Percentiles rank a stretch among this genome's conserved stretches.
Evolutionary conservation across 1,284 basidiomycete genomes (phyloP).

Genomic region (Ganoderma boninense): DNA sequence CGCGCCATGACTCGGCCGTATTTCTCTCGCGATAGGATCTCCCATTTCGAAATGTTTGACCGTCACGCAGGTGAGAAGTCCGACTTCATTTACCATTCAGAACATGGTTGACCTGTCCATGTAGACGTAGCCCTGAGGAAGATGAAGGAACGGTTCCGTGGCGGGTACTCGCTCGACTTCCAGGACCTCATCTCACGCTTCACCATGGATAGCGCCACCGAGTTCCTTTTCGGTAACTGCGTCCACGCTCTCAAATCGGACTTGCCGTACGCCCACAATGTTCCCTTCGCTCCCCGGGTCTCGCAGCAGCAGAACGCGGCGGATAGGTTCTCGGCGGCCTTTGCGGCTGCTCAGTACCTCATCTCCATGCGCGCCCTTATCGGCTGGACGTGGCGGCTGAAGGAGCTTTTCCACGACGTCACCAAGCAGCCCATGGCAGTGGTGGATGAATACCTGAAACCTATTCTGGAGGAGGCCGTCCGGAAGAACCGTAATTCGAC

Average conservation of each 20-base stretch:
- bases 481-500: constrained; percentile 40
- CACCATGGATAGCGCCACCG: constrained; percentile 50
- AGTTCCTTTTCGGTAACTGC: constrained; percentile 50
- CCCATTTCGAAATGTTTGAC: constrained; percentile 32
- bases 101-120: neutral
- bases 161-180: constrained; percentile 29
- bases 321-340: constrained; percentile 50
- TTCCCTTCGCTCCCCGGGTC: constrained; percentile 5
- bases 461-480: constrained; percentile 51
- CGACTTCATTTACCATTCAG: too few relatives aligned
- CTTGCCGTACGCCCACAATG: constrained; percentile 43
- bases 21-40: constrained; percentile 30
- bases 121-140: constrained; percentile 27
- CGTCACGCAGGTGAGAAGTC: constrained; percentile 22
- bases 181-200: constrained; percentile 46
- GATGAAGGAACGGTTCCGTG: constrained; percentile 31
- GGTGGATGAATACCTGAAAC: constrained; percentile 40
- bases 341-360: constrained; percentile 47
- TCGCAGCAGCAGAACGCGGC: constrained; percentile 20
- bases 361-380: constrained; percentile 42
- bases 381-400: constrained; percentile 39
- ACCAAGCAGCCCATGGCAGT: constrained; percentile 29
- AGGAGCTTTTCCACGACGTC: constrained; percentile 27
- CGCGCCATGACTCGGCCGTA: constrained; percentile 42
- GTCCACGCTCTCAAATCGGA: constrained; percentile 43